These are phyloP conservation scores for Ophiorrhiza pumila DNA, from an alignment of 257 asterid genomes.

Conservation along the genomic window DNA sequence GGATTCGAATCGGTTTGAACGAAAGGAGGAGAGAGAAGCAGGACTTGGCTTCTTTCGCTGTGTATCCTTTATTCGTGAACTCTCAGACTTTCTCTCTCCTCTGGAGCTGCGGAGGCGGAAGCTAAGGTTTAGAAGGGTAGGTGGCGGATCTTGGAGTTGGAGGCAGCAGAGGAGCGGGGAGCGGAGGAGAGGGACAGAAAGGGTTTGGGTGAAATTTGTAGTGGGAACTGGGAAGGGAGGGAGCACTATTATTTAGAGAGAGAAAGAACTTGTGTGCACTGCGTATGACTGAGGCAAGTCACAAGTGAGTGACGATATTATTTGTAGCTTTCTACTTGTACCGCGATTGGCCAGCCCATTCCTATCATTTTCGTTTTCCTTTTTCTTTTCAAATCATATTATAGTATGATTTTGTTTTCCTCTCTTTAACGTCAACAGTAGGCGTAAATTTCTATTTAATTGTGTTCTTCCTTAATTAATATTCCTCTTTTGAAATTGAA, in stretches of 20 bases:
- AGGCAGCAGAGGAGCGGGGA: slow-evolving; percentile 17
- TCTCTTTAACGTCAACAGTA: background rate
- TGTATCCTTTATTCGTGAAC: slow-evolving; percentile 6
- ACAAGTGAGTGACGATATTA: no score
- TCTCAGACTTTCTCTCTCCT: slow-evolving; percentile 8
- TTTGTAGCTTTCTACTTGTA: no score
- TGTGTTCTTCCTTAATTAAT: no score
- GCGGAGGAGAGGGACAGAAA: slow-evolving; percentile 25
- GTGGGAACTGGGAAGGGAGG: background rate
- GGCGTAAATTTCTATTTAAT: no score
- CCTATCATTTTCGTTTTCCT: background rate
- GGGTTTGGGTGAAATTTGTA: slow-evolving; percentile 14
- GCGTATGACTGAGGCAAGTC: background rate
- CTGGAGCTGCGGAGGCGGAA: slow-evolving; percentile 25
- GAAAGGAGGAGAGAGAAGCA: slow-evolving; percentile 38
- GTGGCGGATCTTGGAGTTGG: slow-evolving; percentile 24
- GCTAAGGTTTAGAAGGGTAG: slow-evolving; percentile 46
- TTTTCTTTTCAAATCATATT: no score
- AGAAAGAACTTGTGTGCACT: background rate
- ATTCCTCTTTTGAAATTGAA: no score
- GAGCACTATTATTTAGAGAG: background rate
- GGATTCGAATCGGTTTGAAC: slow-evolving; percentile 40
- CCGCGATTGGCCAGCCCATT: no score
- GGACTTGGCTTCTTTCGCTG: slow-evolving; percentile 32
- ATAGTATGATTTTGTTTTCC: background rate